Evolutionary conservation across 129 eudicot species (phyloP).

Genomic region (Saussurea involucrata): DNA sequence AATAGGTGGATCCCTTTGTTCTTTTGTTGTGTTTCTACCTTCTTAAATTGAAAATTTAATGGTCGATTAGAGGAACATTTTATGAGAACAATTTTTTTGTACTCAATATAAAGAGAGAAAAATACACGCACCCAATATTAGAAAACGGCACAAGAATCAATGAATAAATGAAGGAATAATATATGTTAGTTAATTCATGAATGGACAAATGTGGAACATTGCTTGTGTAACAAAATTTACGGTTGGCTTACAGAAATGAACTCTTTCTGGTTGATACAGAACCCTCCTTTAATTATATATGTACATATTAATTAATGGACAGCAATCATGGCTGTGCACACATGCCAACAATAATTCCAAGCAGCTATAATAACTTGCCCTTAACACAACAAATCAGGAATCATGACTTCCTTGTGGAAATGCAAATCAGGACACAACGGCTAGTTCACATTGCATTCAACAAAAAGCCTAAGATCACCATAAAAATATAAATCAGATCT

Average conservation of each 20-base stretch:
- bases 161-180: background rate
- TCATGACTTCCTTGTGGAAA: background rate
- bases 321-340: background rate
- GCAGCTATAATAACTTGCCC: background rate
- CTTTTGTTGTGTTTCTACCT: background rate
- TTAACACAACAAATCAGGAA: slow-evolving; percentile 10
- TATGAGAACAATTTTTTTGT: background rate
- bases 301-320: background rate
- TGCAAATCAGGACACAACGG: background rate
- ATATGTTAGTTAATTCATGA: slow-evolving; percentile 7
- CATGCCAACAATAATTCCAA: background rate
- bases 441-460: slow-evolving; percentile 13
- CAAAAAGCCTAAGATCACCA: slow-evolving; percentile 5
- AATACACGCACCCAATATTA: background rate
- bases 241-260: background rate
- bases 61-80: background rate
- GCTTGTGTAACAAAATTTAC: background rate
- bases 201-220: slow-evolving; percentile 7
- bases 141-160: slow-evolving; percentile 3
- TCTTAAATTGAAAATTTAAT: background rate
- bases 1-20: slow-evolving; percentile 2
- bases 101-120: background rate
- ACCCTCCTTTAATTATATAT: background rate
- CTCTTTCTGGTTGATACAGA: background rate
- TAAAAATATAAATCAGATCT: slow-evolving; percentile 2